phyloP scores from a whole-genome alignment of 2,329 filamentous ascomycete genomes.

The Fusarium anthophilum region DNA sequence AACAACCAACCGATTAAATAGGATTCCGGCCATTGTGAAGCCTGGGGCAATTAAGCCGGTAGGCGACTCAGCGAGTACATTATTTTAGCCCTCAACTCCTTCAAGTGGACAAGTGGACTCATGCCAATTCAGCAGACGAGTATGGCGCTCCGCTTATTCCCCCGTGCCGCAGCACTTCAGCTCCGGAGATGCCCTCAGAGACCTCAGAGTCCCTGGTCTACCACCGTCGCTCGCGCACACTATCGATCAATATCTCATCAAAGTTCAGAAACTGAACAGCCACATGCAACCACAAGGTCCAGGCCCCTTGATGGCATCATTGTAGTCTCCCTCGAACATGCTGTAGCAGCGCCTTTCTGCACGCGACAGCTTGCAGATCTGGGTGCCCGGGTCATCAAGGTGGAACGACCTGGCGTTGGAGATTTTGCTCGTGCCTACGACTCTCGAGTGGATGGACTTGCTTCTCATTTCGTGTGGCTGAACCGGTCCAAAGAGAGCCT shows the following conservation, averaged over 20 bases:
- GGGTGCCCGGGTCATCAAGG: conserved; percentile 64
- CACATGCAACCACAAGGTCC: not conserved
- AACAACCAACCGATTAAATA: not conserved
- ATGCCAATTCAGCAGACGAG: not conserved
- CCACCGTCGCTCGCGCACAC: not conserved
- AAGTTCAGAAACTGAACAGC: not conserved
- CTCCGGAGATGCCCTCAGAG: not conserved
- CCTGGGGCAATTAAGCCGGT: not conserved
- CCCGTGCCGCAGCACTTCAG: not conserved
- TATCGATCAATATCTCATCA: not conserved
- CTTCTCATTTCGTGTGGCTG: conserved; percentile 65
- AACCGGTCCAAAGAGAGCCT: conserved; percentile 65
- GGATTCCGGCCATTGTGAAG: not conserved
- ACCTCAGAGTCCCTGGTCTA: not conserved
- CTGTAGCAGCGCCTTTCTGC: conserved; percentile 64
- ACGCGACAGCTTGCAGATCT: conserved; percentile 63
- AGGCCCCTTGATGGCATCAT: conserved; percentile 53
- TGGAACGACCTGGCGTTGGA: conserved; percentile 60
- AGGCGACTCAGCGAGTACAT: not conserved
- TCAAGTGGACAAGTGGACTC: not conserved
- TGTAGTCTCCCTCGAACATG: conserved; percentile 63
- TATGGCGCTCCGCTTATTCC: not conserved
- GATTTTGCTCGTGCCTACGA: conserved; percentile 65
- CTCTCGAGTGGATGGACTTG: conserved; percentile 57
- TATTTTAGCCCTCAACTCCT: not conserved